phyloP scores from a whole-genome alignment of 345 rosid genomes.

The Mercurialis annua region DNA sequence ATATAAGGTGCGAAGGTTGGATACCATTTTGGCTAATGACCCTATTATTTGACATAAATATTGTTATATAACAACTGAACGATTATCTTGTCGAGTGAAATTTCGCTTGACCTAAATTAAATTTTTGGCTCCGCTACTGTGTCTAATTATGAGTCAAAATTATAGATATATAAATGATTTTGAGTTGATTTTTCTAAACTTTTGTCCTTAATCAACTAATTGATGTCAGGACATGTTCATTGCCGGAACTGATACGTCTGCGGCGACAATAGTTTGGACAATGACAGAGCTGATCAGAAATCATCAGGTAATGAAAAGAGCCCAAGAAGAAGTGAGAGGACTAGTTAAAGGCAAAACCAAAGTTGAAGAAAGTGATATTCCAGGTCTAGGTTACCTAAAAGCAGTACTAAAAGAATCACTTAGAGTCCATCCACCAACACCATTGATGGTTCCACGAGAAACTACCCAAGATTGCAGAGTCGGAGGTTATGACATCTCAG shows the following conservation, averaged over 20 bases:
- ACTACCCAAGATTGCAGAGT: slow-evolving; percentile 28
- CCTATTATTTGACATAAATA: too few species aligned
- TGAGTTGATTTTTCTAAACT: too few species aligned
- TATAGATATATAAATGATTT: too few species aligned
- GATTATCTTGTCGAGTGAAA: too few species aligned
- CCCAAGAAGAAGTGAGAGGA: slow-evolving; percentile 32
- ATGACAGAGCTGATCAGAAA: slow-evolving; percentile 37
- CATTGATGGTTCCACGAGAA: slow-evolving; percentile 38
- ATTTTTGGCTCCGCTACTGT: too few species aligned
- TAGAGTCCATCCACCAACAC: slow-evolving; percentile 40
- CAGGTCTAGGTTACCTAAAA: slow-evolving; percentile 27
- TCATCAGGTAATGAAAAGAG: slow-evolving; percentile 31
- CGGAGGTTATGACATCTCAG: slow-evolving; percentile 33
- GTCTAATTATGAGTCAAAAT: too few species aligned
- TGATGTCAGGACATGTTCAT: slow-evolving; percentile 35
- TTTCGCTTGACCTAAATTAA: too few species aligned
- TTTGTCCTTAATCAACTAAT: background rate
- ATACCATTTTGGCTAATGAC: too few species aligned
- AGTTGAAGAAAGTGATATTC: slow-evolving; percentile 36
- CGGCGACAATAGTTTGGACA: slow-evolving; percentile 34
- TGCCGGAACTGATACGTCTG: slow-evolving; percentile 39
- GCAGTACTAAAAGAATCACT: slow-evolving; percentile 15
- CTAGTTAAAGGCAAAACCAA: slow-evolving; percentile 16
- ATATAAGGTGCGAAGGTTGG: too few species aligned
- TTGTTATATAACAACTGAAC: too few species aligned